A percentile compares a stretch with the other conserved stretches of the same genome.
These are phyloP conservation scores for Talaromyces liani DNA, from an alignment of 495 filamentous ascomycete genomes.

Conservation along the genomic window DNA sequence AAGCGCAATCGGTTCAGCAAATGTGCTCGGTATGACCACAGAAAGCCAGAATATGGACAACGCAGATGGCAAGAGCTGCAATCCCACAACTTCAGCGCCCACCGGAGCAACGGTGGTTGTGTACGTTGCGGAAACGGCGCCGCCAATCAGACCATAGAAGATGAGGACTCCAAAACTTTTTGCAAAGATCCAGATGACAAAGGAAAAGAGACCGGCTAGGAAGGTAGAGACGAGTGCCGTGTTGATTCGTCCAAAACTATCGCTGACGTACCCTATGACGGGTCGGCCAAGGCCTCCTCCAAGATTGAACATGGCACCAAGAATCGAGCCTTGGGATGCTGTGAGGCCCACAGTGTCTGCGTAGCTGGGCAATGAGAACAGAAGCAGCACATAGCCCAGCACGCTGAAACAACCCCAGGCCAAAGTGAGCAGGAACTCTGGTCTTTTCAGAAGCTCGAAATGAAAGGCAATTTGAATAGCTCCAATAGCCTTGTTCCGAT, in stretches of 20 bases:
- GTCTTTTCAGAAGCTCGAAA: conserved; percentile 48
- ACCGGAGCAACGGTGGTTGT: conserved; percentile 68
- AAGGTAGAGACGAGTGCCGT: conserved; percentile 59
- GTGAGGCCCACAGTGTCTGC: conserved; percentile 58
- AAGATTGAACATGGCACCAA: conserved; percentile 67
- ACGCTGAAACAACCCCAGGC: conserved; percentile 64
- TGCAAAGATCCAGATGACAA: conserved; percentile 69
- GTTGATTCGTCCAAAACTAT: conserved; percentile 65
- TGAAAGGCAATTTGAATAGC: conserved; percentile 58
- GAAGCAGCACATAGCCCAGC: conserved; percentile 66
- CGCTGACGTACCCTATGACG: conserved; percentile 66
- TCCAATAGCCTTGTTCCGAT: conserved; percentile 63
- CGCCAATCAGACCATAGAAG: conserved; percentile 64
- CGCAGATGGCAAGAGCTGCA: conserved; percentile 62
- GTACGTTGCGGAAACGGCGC: conserved; percentile 63
- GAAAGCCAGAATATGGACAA: conserved; percentile 72
- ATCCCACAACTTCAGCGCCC: conserved; percentile 67
- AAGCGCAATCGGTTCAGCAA: conserved; percentile 71
- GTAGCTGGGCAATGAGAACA: conserved; percentile 74
- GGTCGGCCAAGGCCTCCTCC: conserved; percentile 64
- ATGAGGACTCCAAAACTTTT: conserved; percentile 58
- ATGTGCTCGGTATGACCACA: conserved; percentile 63
- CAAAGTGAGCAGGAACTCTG: conserved; percentile 57
- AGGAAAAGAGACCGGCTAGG: conserved; percentile 54
- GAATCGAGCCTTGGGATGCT: conserved; percentile 58